phyloP scores from a whole-genome alignment of 768 basidiomycete genomes.

The Gloeostereum incarnatum region DNA sequence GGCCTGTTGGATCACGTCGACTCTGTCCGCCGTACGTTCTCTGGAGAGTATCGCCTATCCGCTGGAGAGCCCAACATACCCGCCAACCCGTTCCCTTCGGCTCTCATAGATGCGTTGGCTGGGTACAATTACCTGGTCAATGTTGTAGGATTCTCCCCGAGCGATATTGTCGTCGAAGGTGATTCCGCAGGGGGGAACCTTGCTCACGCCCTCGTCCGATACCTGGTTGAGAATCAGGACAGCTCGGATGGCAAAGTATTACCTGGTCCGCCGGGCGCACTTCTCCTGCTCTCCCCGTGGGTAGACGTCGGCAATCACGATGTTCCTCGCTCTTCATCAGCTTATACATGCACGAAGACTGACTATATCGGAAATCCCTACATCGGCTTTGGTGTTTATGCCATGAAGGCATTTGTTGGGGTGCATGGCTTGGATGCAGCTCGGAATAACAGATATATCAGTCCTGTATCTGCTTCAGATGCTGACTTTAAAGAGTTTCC shows the following conservation, averaged over 20 bases:
- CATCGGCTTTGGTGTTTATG: conserved; percentile 9
- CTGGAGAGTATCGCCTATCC: conserved; percentile 40
- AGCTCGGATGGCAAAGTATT: not conserved
- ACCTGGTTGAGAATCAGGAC: conserved; percentile 17
- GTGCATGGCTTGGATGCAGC: conserved; percentile 16
- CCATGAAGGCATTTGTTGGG: conserved; percentile 14
- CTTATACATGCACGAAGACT: not conserved
- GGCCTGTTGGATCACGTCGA: not conserved
- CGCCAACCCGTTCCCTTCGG: conserved; percentile 39
- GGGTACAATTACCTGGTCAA: conserved; percentile 42
- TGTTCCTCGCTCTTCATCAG: not conserved
- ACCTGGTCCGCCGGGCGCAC: not conserved
- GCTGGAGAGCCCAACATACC: conserved; percentile 15
- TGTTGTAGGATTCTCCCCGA: conserved; percentile 26
- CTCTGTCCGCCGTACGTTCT: conserved; percentile 18
- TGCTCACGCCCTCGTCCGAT: conserved; percentile 26
- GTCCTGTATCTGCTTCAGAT: conserved; percentile 10
- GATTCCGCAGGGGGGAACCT: conserved; percentile 51
- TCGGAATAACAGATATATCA: conserved; percentile 19
- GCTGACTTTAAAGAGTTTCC: conserved; percentile 24
- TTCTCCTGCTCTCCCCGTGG: not conserved
- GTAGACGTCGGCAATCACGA: not conserved
- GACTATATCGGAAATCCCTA: not conserved
- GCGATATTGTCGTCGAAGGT: conserved; percentile 35
- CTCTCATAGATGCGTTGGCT: conserved; percentile 40